Evolutionary conservation across 2,329 filamentous ascomycete genomes (phyloP).

Genomic region (Tolypocladium ophioglossoides): DNA sequence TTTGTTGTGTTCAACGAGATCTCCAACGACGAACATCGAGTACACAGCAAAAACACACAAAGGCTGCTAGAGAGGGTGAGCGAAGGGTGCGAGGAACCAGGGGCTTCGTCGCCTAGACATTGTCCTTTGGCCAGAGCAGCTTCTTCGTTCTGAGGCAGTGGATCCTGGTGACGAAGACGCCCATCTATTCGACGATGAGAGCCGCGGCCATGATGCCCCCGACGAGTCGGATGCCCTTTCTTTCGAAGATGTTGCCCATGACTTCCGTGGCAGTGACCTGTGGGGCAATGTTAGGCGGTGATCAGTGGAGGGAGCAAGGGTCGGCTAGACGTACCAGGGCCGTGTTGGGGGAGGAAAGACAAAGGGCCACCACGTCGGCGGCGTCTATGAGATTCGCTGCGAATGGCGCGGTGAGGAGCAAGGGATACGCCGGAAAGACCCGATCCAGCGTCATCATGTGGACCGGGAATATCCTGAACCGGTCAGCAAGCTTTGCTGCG

Average conservation of each 20-base stretch:
- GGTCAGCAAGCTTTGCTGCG: background rate
- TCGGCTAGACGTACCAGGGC: constrained; percentile 37
- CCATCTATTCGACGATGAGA: constrained; percentile 56
- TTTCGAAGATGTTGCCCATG: constrained; percentile 52
- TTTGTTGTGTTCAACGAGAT: background rate
- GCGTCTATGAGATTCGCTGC: constrained; percentile 46
- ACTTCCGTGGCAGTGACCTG: constrained; percentile 59
- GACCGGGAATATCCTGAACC: constrained; percentile 45
- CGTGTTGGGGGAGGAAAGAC: constrained; percentile 75
- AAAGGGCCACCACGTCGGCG: constrained; percentile 62
- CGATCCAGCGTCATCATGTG: constrained; percentile 80
- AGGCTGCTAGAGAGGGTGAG: background rate
- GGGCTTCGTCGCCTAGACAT: background rate
- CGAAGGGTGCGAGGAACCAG: background rate
- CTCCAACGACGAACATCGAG: background rate
- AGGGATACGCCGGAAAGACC: constrained; percentile 79
- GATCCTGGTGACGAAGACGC: constrained; percentile 61
- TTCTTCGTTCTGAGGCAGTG: constrained; percentile 53
- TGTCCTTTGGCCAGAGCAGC: constrained; percentile 67
- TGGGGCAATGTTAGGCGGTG: background rate
- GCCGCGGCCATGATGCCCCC: constrained; percentile 57
- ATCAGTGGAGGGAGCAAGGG: background rate
- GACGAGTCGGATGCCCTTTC: constrained; percentile 50
- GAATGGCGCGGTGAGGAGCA: constrained; percentile 66
- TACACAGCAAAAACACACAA: background rate